A percentile compares a stretch with the other conserved stretches of the same genome.
These are phyloP conservation scores for Heliocybe sulcata DNA, from an alignment of 1,284 basidiomycete genomes.

Conservation along the genomic window DNA sequence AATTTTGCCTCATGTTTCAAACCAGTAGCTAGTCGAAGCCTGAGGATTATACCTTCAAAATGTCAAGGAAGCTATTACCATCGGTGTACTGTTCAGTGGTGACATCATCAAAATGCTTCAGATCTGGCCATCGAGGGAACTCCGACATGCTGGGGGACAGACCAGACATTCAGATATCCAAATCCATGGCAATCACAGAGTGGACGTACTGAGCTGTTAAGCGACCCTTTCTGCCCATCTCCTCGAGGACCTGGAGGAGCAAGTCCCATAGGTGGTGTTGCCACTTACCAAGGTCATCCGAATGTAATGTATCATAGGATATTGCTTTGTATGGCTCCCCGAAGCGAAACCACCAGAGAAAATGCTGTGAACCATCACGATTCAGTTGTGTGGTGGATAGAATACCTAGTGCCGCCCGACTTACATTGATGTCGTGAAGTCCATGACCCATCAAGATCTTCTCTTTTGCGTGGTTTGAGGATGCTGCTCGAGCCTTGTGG, in stretches of 20 bases:
- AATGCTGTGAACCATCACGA: no score
- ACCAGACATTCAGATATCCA: no score
- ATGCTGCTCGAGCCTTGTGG: conserved; percentile 6
- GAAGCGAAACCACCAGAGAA: conserved; percentile 13
- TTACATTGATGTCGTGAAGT: conserved; percentile 17
- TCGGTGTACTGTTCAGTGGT: neutral
- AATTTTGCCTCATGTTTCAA: conserved; percentile 6
- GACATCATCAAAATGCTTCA: neutral
- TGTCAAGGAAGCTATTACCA: neutral
- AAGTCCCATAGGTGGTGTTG: conserved; percentile 15
- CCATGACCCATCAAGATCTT: conserved; percentile 15
- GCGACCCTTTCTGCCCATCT: conserved; percentile 5
- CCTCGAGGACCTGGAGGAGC: conserved; percentile 6
- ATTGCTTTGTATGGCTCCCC: conserved; percentile 11
- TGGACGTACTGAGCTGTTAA: neutral
- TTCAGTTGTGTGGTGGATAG: no score
- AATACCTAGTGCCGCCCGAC: no score
- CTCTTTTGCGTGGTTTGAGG: conserved; percentile 8
- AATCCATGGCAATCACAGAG: neutral
- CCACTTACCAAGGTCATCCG: conserved; percentile 14
- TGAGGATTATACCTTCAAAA: neutral
- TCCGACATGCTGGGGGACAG: neutral
- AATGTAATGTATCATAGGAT: conserved; percentile 15
- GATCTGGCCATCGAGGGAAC: neutral
- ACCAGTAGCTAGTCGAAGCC: neutral